Base-by-base conservation (phyloP, 1,284 basidiomycete genomes). In the Cryptococcus sp. region DNA sequence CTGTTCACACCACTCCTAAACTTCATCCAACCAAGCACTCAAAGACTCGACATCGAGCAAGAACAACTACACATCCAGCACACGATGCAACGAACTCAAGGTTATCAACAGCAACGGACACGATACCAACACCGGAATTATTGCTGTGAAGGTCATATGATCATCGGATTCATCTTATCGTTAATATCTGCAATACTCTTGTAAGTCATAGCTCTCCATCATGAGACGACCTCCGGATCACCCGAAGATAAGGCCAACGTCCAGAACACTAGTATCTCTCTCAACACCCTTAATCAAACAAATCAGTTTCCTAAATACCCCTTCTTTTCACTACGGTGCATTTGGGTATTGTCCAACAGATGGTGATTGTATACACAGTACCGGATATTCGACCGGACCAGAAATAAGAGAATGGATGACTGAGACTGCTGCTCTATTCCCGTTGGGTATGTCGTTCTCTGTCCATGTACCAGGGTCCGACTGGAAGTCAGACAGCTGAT, bases 271-370 rank as follows among this genome's bases (percentile, higher is more conserved):
- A 14, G 57, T 57, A 22, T 55, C 65, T 14, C 64, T 67, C 44
- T 66, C 65, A 4, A 59, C 61, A 5, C 60, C 65, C 4, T 64
- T 56, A 44, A 63, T 64, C 54, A 50, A 60, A 32, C 48, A 50
- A 16, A 59, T 69, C 45, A 59, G 54, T 49, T 66, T 60, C 49
- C 54, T 64, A 19, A 10, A 45, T 1, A 13, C 45, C 11, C 45
- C 48, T 3, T 52, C 54, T 9, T n/a, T 28, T 4, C 45, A 18
- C 13, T 64, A 59, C 53, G 65, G 65, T 3, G 40, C 54, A 2
- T 66, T 64, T 42, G 67, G 67, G 1, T 64, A 59, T 37, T 69
- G 64, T 41, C 9, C 21, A 10, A n/a, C n/a, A n/a, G n/a, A n/a
- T n/a, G n/a, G n/a, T n/a, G n/a, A n/a, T n/a, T n/a, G n/a, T n/a